Evolutionary conservation across 495 filamentous ascomycete species (phyloP), one percentile per base, ranked within the genome.

Genomic region (Penicillium diatomitis): DNA sequence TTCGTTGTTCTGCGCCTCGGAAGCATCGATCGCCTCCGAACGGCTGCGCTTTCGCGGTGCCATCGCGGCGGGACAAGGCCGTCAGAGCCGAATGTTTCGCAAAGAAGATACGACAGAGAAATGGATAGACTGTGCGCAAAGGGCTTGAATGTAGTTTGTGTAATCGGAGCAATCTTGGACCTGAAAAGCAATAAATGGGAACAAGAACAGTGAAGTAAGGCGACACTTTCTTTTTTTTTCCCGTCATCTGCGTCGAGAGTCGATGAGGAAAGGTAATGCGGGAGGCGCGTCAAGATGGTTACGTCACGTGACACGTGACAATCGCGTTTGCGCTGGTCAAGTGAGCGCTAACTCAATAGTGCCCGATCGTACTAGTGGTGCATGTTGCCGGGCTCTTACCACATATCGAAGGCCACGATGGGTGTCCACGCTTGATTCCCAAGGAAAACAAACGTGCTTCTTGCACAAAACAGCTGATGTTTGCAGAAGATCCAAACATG

Each of bases 1-100:
- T 53, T 80, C 67, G 4, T 73, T 65, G 44, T 64, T 54, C 52
- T 77, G 57, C 57, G 67, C 48, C 52, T 70, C 65, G 60, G 60
- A 54, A 33, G 56, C 48, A 58, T 66, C 55, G 72, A 78, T 81
- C 67, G 79, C 79, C 67, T 90, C 86, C 63, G 79, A 81, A 63
- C 78, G 70, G 55, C 73, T 77, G 66, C 87, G 84, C 75, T 90
- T 91, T 74, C 86, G 73, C 66, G 75, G 68, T 58, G 64, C 67
- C 72, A 74, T 75, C 56, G 62, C 54, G 62, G 64, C 63, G 64
- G 70, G 58, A 64, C 51, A 51, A 57, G 53, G 58, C 61, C 62
- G 55, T 61, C 41, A 53, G 51, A 54, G 49, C 52, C 57, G 60
- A 48, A 47, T 44, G 33, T 36, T 20, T 32, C 29, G 36, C 56